These are phyloP conservation scores for Fusarium sp. DNA, from an alignment of 2,329 filamentous ascomycete species.

Conservation along the genomic window DNA sequence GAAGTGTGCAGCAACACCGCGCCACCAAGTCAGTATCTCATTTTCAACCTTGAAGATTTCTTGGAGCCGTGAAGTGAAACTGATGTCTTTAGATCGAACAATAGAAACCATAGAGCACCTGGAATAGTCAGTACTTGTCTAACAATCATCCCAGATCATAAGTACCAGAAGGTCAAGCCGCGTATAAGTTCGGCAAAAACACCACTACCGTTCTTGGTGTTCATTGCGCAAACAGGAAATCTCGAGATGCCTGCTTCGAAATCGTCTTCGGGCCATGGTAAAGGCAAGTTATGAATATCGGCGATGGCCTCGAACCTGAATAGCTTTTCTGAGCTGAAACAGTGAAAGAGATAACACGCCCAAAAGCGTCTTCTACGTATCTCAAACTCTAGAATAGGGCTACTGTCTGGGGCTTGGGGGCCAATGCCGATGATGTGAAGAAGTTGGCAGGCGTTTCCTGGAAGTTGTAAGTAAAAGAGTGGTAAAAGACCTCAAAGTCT, in stretches of 20 bases:
- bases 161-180: not conserved
- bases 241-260: accelerated
- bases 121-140: accelerated
- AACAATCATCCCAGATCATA: accelerated
- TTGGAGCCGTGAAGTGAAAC: not conserved
- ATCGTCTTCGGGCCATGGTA: not conserved
- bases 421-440: conserved; percentile 30
- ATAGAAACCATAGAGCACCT: not conserved
- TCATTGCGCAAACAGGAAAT: not conserved
- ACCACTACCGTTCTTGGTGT: accelerated
- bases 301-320: not conserved
- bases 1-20: accelerated
- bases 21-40: not conserved
- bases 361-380: not conserved
- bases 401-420: not conserved
- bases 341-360: conserved; percentile 13
- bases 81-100: accelerated
- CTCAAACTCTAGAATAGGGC: not conserved
- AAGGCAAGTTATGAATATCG: not conserved
- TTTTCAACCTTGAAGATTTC: not conserved
- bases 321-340: not conserved
- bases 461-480: accelerated
- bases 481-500: accelerated
- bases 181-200: conserved; percentile 1
- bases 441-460: conserved; percentile 37